Evolutionary conservation across 2,329 filamentous ascomycete genomes (phyloP).

Genomic region (Stylonectria norvegica): DNA sequence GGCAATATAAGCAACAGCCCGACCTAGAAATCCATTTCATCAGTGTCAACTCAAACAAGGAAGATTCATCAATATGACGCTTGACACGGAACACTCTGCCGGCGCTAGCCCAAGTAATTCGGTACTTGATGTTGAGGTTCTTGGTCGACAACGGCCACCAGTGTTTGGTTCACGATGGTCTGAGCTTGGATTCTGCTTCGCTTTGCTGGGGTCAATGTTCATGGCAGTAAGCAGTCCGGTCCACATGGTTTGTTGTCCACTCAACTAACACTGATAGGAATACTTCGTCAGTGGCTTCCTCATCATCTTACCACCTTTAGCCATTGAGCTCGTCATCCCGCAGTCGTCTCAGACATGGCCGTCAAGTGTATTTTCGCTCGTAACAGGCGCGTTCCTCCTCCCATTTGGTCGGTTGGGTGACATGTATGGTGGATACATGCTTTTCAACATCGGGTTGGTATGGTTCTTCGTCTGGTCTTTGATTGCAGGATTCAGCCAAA

Average conservation of each 20-base stretch:
- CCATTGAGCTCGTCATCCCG: slow-evolving; percentile 61
- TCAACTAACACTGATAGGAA: slow-evolving; percentile 15
- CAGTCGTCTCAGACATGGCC: slow-evolving; percentile 61
- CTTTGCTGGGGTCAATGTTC: slow-evolving; percentile 24
- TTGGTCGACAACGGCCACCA: slow-evolving; percentile 24
- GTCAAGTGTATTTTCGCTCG: slow-evolving; percentile 58
- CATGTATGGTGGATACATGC: slow-evolving; percentile 58
- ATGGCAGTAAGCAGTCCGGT: slow-evolving; percentile 17
- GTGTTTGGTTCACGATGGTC: slow-evolving; percentile 23
- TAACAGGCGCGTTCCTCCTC: slow-evolving; percentile 56
- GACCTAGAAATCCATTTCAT: too few species aligned
- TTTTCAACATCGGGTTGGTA: slow-evolving; percentile 56
- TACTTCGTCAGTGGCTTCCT: slow-evolving; percentile 28
- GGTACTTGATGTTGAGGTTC: slow-evolving; percentile 20
- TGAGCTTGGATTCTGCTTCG: slow-evolving; percentile 22
- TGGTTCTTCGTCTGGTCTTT: slow-evolving; percentile 70
- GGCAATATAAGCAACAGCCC: too few species aligned
- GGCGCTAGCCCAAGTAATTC: slow-evolving; percentile 8
- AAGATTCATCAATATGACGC: too few species aligned
- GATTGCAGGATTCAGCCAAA: slow-evolving; percentile 65
- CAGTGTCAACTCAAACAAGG: too few species aligned
- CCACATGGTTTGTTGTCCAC: too few species aligned
- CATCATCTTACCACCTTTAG: slow-evolving; percentile 61
- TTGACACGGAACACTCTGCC: slow-evolving; percentile 6
- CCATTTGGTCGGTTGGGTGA: slow-evolving; percentile 60